Conservation (phyloP, 495 filamentous ascomycete species). For the Chaetomium cochliodes region DNA sequence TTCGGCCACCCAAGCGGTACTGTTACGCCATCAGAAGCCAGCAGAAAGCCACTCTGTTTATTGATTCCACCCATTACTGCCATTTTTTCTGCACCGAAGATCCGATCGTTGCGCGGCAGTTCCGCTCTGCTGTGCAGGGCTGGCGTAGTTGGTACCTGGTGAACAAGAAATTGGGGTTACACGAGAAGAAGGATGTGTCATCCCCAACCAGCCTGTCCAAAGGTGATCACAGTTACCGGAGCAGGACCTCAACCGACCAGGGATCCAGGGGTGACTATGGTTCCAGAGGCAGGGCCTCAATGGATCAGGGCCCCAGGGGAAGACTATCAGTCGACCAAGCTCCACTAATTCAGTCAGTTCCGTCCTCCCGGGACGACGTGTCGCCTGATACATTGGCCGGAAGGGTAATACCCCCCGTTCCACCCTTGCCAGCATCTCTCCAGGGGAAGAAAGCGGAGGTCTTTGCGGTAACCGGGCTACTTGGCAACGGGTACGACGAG, state of each 20-base stretch:
- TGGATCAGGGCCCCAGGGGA: constrained; percentile 40
- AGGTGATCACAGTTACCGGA: not conserved
- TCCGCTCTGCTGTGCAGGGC: constrained; percentile 66
- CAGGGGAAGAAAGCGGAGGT: constrained; percentile 23
- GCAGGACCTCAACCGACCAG: constrained; percentile 13
- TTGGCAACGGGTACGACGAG: constrained; percentile 45
- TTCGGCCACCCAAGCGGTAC: constrained; percentile 73
- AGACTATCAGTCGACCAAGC: constrained; percentile 40
- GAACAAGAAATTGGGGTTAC: constrained; percentile 41
- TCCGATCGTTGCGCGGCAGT: constrained; percentile 58
- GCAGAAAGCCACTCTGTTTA: constrained; percentile 82
- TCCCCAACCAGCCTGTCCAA: not conserved
- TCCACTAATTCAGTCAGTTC: constrained; percentile 39
- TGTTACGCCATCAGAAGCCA: constrained; percentile 93
- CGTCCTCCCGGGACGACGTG: constrained; percentile 35
- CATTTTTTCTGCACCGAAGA: constrained; percentile 89
- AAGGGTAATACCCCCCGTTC: constrained; percentile 23
- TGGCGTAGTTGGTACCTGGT: constrained; percentile 92
- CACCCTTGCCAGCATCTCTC: not conserved
- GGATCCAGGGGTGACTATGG: not conserved
- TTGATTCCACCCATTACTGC: constrained; percentile 77
- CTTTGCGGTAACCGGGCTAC: constrained; percentile 43
- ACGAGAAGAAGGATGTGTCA: constrained; percentile 10
- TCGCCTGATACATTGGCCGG: constrained; percentile 27
- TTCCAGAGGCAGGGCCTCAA: not conserved